phyloP scores from a whole-genome alignment of 345 rosid species.

The Citrus reticulata region DNA sequence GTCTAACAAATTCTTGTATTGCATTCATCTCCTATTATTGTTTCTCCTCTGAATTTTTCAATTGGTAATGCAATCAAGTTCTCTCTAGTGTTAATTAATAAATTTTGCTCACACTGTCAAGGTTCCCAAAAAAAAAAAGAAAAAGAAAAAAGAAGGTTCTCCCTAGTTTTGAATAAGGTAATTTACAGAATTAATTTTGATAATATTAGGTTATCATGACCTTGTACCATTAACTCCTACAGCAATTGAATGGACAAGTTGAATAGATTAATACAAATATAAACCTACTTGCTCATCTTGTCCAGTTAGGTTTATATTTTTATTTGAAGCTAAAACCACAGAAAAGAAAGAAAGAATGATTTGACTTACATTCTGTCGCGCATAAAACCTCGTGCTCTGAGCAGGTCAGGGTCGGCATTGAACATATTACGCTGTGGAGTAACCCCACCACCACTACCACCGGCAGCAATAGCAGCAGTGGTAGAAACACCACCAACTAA shows the following conservation, averaged over 20 bases:
- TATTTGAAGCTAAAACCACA: not conserved
- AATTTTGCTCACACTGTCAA: too few species aligned
- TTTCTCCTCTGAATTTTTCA: not conserved
- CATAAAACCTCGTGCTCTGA: slow-evolving; percentile 24
- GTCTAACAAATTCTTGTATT: not conserved
- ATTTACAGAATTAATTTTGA: too few species aligned
- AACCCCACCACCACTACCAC: slow-evolving; percentile 23
- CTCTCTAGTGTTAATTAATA: not conserved
- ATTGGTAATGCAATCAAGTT: not conserved
- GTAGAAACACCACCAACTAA: slow-evolving; percentile 31
- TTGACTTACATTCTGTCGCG: slow-evolving; percentile 17
- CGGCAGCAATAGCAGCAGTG: slow-evolving; percentile 38
- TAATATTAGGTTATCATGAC: not conserved
- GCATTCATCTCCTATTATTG: not conserved
- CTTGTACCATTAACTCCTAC: not conserved
- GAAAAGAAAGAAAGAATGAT: not conserved
- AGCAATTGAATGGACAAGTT: not conserved
- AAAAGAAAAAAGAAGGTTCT: too few species aligned
- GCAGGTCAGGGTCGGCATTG: slow-evolving; percentile 23
- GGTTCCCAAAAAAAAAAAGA: too few species aligned
- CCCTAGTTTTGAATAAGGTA: too few species aligned
- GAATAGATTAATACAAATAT: not conserved
- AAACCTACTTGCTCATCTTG: not conserved
- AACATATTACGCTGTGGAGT: slow-evolving; percentile 1
- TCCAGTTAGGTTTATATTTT: not conserved